Percentiles rank a stretch among this genome's conserved stretches.
phyloP scores from a whole-genome alignment of 2,329 filamentous ascomycete genomes.

The Monilinia fructigena region DNA sequence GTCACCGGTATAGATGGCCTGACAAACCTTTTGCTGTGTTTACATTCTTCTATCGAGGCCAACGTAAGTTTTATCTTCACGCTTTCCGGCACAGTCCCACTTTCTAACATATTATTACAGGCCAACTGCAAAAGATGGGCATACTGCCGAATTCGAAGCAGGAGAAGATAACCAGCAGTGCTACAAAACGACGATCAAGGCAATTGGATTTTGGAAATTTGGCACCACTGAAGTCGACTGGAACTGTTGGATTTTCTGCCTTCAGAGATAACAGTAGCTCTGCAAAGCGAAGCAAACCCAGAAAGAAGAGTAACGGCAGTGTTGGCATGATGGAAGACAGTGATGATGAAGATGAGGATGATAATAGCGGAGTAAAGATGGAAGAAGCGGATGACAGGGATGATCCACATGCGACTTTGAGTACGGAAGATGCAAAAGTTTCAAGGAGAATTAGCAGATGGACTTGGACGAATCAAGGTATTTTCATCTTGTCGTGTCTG shows the following conservation, averaged over 20 bases:
- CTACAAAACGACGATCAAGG: constrained; percentile 74
- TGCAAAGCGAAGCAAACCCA: constrained; percentile 56
- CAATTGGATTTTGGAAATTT: constrained; percentile 84
- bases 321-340: constrained; percentile 62
- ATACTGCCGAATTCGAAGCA: constrained; percentile 68
- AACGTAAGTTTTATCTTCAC: constrained; percentile 64
- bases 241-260: constrained; percentile 84
- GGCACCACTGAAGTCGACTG: constrained; percentile 79
- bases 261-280: constrained; percentile 72
- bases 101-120: constrained; percentile 47
- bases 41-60: constrained; percentile 95
- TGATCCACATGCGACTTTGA: constrained; percentile 50
- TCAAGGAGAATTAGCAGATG: constrained; percentile 74
- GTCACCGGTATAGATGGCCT: constrained; percentile 95
- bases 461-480: constrained; percentile 79
- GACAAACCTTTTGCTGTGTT: constrained; percentile 96
- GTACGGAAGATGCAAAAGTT: constrained; percentile 70
- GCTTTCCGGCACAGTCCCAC: background rate
- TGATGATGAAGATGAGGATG: constrained; percentile 73
- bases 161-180: constrained; percentile 58
- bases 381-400: constrained; percentile 64
- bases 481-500: constrained; percentile 35
- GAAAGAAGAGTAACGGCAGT: constrained; percentile 63
- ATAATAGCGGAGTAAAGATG: constrained; percentile 65
- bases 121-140: constrained; percentile 95